Evolutionary conservation across 306 rosid genomes (phyloP), one percentile per base, ranked within the genome.

Genomic region (Fagus sylvatica): DNA sequence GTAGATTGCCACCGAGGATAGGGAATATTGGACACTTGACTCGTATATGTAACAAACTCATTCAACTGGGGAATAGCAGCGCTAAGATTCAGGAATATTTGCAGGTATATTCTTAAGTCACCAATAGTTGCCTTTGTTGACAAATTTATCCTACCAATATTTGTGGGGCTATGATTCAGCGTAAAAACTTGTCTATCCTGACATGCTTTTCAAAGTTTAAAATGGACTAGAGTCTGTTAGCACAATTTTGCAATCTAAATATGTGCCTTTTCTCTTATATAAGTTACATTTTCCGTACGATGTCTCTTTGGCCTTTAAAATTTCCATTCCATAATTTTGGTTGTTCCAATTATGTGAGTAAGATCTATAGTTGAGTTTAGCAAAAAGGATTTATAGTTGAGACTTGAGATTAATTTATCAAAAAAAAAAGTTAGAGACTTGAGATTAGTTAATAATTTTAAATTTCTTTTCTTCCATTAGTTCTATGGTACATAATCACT

Each of bases 1-100:
- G 89, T 77, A 96, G 89, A 81, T 56, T 84, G 13, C 85, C 86
- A 11, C 96, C 98, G 67, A 90, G 94, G 88, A 86, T 93, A 80
- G 99, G 99, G 67, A 83, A 81, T 87, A 88, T 96, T 76, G 99
- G 99, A 62, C 99, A 96, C 84, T 76, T 96, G 79, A 96, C 99
- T 41, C 99, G 91, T 28, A 86, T 96, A 72, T 89, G 97, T 70
- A 96, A 96, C 91, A 96, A 93, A 83, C 89, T 96, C 73, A 76
- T 90, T 83, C 96, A 90, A 81, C 79, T 90, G 60, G 98, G 86
- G 69, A 96, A 87, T 75, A 86, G 78, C 83, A 93, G 76, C 86
- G 76, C 75, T 68, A 90, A 82, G 78, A 80, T 96, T 85, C 96
- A 82, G 87, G 85, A 87, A 36, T 84, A 79, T 76, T 78, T 93